A percentile compares a stretch with the other conserved stretches of the same genome.
These are phyloP conservation scores for Apiosordaria backusii DNA, from an alignment of 495 filamentous ascomycete genomes.

Conservation along the genomic window DNA sequence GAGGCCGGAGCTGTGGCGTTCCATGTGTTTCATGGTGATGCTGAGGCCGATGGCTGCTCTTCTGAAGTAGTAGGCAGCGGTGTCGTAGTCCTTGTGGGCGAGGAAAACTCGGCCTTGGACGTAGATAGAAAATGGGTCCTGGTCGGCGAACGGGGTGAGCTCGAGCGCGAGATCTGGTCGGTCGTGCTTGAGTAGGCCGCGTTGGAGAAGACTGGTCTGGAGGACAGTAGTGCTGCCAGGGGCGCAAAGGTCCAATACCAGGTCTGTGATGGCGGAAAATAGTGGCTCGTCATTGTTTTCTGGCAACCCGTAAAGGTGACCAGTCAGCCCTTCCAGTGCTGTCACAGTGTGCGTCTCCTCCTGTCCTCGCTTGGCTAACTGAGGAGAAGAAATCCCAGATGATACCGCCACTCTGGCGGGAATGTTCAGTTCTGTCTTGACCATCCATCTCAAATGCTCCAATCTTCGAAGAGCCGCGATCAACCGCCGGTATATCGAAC, in stretches of 20 bases:
- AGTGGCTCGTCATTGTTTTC: slow-evolving; percentile 36
- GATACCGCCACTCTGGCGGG: slow-evolving; percentile 38
- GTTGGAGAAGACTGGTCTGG: slow-evolving; percentile 56
- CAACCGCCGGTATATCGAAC: slow-evolving; percentile 62
- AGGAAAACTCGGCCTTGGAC: slow-evolving; percentile 79
- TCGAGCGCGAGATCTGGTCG: slow-evolving; percentile 72
- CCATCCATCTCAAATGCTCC: slow-evolving; percentile 78
- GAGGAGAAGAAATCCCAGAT: slow-evolving; percentile 27
- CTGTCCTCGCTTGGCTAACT: slow-evolving; percentile 29
- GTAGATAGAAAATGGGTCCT: slow-evolving; percentile 73
- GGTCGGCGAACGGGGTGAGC: slow-evolving; percentile 65
- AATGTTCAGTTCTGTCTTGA: slow-evolving; percentile 50
- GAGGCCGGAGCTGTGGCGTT: slow-evolving; percentile 54
- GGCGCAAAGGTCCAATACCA: slow-evolving; percentile 53
- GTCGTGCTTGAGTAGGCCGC: slow-evolving; percentile 63
- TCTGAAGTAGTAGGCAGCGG: slow-evolving; percentile 73
- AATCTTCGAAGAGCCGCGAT: slow-evolving; percentile 66
- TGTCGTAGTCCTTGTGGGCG: slow-evolving; percentile 63
- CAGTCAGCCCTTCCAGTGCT: slow-evolving; percentile 48
- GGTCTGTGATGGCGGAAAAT: slow-evolving; percentile 47
- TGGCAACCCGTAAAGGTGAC: slow-evolving; percentile 48
- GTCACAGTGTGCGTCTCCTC: slow-evolving; percentile 45
- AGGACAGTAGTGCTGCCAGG: slow-evolving; percentile 50
- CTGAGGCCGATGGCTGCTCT: slow-evolving; percentile 79
- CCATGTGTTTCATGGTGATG: slow-evolving; percentile 29